These are phyloP conservation scores for Nothophaeocryptopus gaeumannii DNA, from an alignment of 2,329 filamentous ascomycete genomes.

Conservation along the genomic window DNA sequence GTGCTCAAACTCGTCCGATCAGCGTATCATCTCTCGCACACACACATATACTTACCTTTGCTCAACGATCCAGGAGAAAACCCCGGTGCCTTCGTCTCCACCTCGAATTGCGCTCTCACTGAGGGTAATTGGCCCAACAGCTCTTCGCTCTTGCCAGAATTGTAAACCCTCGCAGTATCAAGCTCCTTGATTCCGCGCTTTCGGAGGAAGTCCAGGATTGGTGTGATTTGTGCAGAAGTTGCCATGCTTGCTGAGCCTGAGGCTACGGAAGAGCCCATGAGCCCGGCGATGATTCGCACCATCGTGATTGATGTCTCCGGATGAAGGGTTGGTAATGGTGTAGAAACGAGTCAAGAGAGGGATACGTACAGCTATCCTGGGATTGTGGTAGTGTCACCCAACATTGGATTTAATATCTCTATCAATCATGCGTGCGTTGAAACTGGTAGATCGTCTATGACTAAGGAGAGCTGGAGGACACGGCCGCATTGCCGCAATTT, in stretches of 20 bases:
- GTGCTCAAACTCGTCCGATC: too few relatives aligned
- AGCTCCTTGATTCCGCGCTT: conserved; percentile 35
- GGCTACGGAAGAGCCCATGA: conserved; percentile 30
- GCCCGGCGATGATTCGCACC: conserved; percentile 30
- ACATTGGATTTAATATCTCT: too few relatives aligned
- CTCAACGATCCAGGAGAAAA: conserved; percentile 26
- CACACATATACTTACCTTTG: conserved; percentile 8
- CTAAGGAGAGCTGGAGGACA: too few relatives aligned
- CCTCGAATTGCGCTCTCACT: conserved; percentile 23
- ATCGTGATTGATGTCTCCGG: conserved; percentile 15
- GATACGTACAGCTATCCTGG: too few relatives aligned
- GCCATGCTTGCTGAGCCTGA: conserved; percentile 25
- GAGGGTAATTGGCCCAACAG: conserved; percentile 39
- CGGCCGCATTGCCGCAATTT: too few relatives aligned
- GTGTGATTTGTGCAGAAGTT: conserved; percentile 19
- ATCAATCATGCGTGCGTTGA: too few relatives aligned
- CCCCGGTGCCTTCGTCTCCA: conserved; percentile 32
- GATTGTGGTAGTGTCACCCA: too few relatives aligned
- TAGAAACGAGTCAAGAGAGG: neutral
- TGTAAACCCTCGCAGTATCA: conserved; percentile 42
- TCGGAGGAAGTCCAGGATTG: conserved; percentile 34
- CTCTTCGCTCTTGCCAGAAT: conserved; percentile 39
- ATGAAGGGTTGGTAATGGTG: neutral
- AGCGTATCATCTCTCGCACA: too few relatives aligned
- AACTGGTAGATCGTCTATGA: too few relatives aligned